A percentile compares a stretch with the other conserved stretches of the same genome.
These are phyloP conservation scores for Leptographium lundbergii DNA, from an alignment of 2,329 filamentous ascomycete genomes.

Conservation along the genomic window DNA sequence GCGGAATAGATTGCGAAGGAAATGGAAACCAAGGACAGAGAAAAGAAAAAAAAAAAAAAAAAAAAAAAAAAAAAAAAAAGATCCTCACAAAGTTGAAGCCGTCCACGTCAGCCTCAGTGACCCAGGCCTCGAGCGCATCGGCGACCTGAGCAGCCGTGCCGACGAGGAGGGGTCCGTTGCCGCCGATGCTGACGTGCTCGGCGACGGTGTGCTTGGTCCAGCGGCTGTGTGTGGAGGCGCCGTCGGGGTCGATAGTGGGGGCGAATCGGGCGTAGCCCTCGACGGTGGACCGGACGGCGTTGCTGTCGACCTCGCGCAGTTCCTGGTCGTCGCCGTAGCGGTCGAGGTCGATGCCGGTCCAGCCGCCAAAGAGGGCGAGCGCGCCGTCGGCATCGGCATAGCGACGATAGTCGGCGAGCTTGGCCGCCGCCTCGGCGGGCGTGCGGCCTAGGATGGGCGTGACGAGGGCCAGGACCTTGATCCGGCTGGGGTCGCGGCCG, in stretches of 20 bases:
- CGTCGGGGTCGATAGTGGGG: background rate
- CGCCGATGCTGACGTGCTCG: slow-evolving; percentile 11
- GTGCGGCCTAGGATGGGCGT: slow-evolving; percentile 11
- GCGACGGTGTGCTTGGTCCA: slow-evolving; percentile 11
- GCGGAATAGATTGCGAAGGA: too few relatives aligned
- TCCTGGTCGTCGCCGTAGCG: slow-evolving; percentile 25
- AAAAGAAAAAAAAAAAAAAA: too few relatives aligned
- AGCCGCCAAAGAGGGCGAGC: slow-evolving; percentile 14
- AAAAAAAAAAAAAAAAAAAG: too few relatives aligned
- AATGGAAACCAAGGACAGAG: too few relatives aligned
- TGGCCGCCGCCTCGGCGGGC: slow-evolving; percentile 12
- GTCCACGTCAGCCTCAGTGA: slow-evolving; percentile 56
- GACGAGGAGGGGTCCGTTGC: slow-evolving; percentile 26
- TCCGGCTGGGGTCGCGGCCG: slow-evolving; percentile 14
- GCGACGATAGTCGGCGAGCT: slow-evolving; percentile 18
- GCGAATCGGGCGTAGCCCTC: slow-evolving; percentile 6
- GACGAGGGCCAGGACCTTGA: slow-evolving; percentile 14
- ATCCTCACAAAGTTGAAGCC: slow-evolving; percentile 53
- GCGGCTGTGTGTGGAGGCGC: background rate
- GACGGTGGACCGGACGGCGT: slow-evolving; percentile 21
- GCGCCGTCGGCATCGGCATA: slow-evolving; percentile 12
- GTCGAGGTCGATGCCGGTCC: slow-evolving; percentile 16
- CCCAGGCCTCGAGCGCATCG: slow-evolving; percentile 54
- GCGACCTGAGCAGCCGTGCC: slow-evolving; percentile 55
- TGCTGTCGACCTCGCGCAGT: slow-evolving; percentile 24